These are phyloP conservation scores for Castanea sativa DNA, from an alignment of 306 rosid species.

Conservation along the genomic window DNA sequence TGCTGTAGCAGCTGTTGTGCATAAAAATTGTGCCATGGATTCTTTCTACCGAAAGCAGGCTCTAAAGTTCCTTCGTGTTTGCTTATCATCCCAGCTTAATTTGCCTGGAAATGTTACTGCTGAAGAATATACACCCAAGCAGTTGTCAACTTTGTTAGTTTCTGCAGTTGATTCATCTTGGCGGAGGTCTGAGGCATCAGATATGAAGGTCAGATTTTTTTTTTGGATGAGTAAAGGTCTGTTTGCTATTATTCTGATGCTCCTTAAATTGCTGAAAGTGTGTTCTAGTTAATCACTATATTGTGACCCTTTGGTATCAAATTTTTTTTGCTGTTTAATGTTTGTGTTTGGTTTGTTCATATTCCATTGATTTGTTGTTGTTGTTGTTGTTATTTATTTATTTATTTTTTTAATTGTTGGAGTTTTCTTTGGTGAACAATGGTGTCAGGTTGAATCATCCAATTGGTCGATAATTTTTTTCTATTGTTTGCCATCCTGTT, in stretches of 20 bases:
- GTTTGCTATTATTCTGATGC: slow-evolving; percentile 8
- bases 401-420: background rate
- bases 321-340: background rate
- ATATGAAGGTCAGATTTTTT: slow-evolving; percentile 61
- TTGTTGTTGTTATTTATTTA: no score
- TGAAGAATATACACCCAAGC: slow-evolving; percentile 70
- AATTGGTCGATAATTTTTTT: background rate
- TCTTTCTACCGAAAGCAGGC: slow-evolving; percentile 87
- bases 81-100: slow-evolving; percentile 93
- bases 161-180: slow-evolving; percentile 71
- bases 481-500: background rate
- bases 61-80: slow-evolving; percentile 80
- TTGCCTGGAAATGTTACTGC: slow-evolving; percentile 84
- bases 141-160: slow-evolving; percentile 67
- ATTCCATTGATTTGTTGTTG: background rate
- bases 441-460: background rate
- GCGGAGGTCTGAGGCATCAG: slow-evolving; percentile 70
- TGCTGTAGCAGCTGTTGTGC: slow-evolving; percentile 83
- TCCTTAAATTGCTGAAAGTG: background rate
- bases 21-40: slow-evolving; percentile 69
- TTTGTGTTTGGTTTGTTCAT: background rate
- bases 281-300: background rate
- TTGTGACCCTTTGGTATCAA: background rate
- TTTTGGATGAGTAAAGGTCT: slow-evolving; percentile 45
- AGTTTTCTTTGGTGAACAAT: background rate